Evolutionary conservation across 139 green algal genomes (phyloP).

Genomic region (Parachlorella kessleri): DNA sequence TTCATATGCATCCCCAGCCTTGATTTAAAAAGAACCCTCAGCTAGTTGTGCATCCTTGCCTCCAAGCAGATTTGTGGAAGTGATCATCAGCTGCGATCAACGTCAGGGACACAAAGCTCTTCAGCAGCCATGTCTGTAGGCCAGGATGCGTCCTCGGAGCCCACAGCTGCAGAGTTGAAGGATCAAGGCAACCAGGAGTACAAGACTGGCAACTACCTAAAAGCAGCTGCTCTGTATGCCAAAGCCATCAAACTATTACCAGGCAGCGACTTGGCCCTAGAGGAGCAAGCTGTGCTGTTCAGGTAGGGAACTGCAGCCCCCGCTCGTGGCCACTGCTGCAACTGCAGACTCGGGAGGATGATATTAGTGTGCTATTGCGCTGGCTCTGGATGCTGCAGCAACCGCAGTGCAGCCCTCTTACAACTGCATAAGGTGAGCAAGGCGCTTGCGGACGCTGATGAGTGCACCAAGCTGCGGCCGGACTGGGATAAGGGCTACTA

Average conservation of each 20-base stretch:
- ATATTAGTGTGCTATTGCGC: too few species aligned
- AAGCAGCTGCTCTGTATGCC: constrained; percentile 87
- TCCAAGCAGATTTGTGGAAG: too few species aligned
- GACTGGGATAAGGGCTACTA: constrained; percentile 89
- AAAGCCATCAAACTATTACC: constrained; percentile 85
- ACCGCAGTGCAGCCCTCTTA: constrained; percentile 85
- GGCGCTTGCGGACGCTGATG: constrained; percentile 85
- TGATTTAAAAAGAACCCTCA: too few species aligned
- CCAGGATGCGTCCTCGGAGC: not conserved
- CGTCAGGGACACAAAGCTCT: not conserved
- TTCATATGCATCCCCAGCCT: too few species aligned
- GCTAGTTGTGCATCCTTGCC: too few species aligned
- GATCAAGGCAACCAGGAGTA: constrained; percentile 85
- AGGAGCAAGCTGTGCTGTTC: constrained; percentile 66
- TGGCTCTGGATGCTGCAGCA: too few species aligned
- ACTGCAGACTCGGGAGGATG: too few species aligned
- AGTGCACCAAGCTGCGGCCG: constrained; percentile 73
- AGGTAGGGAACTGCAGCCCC: too few species aligned
- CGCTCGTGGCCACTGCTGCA: too few species aligned
- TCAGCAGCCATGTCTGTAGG: not conserved
- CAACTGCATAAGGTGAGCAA: constrained; percentile 92
- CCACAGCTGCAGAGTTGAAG: constrained; percentile 47
- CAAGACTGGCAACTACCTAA: constrained; percentile 76
- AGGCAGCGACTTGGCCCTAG: constrained; percentile 19
- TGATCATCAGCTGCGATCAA: not conserved